Conservation (phyloP, 306 rosid species). For the Vigna angularis region DNA sequence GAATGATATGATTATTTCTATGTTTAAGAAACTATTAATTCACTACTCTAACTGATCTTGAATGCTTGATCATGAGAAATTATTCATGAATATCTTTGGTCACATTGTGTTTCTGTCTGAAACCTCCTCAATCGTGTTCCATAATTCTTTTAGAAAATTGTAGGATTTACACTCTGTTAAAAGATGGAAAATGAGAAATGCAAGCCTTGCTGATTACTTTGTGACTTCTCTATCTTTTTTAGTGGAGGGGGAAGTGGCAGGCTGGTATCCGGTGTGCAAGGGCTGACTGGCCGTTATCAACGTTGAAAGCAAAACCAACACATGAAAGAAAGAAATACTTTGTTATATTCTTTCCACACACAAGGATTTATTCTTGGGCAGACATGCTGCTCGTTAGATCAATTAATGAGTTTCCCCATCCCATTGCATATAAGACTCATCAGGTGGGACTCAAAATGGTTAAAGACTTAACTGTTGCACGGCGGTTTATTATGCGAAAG, state of each 20-base stretch:
- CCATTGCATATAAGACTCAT: slow-evolving; percentile 85
- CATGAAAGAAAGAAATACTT: slow-evolving; percentile 92
- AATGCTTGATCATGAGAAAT: slow-evolving; percentile 26
- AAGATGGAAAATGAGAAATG: slow-evolving; percentile 24
- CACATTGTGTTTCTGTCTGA: slow-evolving; percentile 3
- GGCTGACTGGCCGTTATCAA: slow-evolving; percentile 96
- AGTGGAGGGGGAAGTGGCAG: slow-evolving; percentile 99
- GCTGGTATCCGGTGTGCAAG: slow-evolving; percentile 94
- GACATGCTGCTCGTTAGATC: slow-evolving; percentile 84
- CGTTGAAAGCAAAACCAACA: slow-evolving; percentile 95
- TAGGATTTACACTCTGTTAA: slow-evolving; percentile 12
- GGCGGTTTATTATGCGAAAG: slow-evolving; percentile 90
- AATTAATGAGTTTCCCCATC: slow-evolving; percentile 79
- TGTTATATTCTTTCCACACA: slow-evolving; percentile 91
- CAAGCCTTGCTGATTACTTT: slow-evolving; percentile 43
- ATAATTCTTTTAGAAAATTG: not conserved
- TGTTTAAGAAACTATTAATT: not conserved
- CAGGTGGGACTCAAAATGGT: slow-evolving; percentile 80
- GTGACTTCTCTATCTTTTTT: slow-evolving; percentile 44
- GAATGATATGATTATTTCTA: slow-evolving; percentile 9
- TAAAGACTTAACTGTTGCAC: slow-evolving; percentile 76
- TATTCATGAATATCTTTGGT: slow-evolving; percentile 23
- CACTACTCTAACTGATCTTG: slow-evolving; percentile 26
- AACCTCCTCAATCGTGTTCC: slow-evolving; percentile 34
- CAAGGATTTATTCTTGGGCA: slow-evolving; percentile 95